These are phyloP conservation scores for Elsinoe ampelina DNA, from an alignment of 2,329 filamentous ascomycete species.

Conservation along the genomic window DNA sequence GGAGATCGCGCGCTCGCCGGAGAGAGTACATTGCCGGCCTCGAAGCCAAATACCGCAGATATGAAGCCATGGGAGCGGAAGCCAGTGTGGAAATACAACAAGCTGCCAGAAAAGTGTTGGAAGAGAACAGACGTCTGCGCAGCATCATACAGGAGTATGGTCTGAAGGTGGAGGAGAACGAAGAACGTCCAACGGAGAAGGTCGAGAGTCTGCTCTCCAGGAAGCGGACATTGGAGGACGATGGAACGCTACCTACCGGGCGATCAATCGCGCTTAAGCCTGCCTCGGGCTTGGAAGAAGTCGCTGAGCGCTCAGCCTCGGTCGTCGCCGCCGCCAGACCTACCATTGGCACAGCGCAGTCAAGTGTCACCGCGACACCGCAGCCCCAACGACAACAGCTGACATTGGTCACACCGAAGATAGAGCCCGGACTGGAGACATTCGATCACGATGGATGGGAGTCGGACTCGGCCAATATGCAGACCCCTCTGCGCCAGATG, in stretches of 20 bases:
- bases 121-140: slow-evolving; percentile 59
- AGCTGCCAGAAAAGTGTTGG: slow-evolving; percentile 57
- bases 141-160: slow-evolving; percentile 50
- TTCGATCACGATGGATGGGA: not conserved
- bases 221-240: slow-evolving; percentile 13
- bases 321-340: not conserved
- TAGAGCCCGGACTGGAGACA: not conserved
- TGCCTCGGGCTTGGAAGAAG: no score
- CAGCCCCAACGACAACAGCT: not conserved
- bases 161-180: slow-evolving; percentile 47
- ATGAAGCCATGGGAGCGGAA: slow-evolving; percentile 56
- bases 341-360: not conserved
- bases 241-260: not conserved
- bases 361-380: not conserved
- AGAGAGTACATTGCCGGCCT: slow-evolving; percentile 66
- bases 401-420: not conserved
- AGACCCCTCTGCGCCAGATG: not conserved
- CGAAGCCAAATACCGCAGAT: slow-evolving; percentile 53
- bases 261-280: no score
- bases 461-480: not conserved
- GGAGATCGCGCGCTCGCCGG: slow-evolving; percentile 62
- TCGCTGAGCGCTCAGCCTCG: no score
- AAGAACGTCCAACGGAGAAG: slow-evolving; percentile 19
- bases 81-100: slow-evolving; percentile 63
- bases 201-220: slow-evolving; percentile 14